Conservation (phyloP, 1,284 basidiomycete species). For the Leucoagaricus sp. region DNA sequence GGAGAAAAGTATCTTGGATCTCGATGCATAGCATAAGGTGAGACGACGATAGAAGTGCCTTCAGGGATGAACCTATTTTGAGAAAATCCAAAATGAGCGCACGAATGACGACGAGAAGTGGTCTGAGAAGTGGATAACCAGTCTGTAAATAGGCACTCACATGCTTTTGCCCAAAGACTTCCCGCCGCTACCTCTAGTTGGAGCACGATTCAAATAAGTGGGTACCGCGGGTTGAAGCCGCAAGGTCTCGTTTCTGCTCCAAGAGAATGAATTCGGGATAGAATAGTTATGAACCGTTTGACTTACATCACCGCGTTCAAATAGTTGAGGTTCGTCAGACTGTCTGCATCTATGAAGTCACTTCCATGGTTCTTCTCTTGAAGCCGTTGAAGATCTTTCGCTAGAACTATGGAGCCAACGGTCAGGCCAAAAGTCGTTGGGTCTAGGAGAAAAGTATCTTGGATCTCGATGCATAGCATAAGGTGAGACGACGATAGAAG, state of each 20-base stretch:
- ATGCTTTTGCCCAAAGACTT: conserved; percentile 24
- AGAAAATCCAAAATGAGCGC: conserved; percentile 13
- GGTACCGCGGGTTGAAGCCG: conserved; percentile 56
- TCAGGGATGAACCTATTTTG: conserved; percentile 48
- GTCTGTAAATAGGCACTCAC: no score
- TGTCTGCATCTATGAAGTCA: conserved; percentile 34
- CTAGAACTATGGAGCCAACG: conserved; percentile 40
- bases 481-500: conserved; percentile 45
- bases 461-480: conserved; percentile 47
- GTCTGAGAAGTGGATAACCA: no score
- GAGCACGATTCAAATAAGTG: conserved; percentile 51
- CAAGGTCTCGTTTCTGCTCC: conserved; percentile 55
- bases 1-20: conserved; percentile 40
- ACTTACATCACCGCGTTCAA: conserved; percentile 55
- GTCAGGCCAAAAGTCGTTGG: conserved; percentile 38
- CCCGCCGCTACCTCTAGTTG: conserved; percentile 38
- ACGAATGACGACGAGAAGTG: conserved; percentile 9
- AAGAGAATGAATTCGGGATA: background rate
- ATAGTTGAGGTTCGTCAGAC: conserved; percentile 43
- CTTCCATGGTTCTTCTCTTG: conserved; percentile 55
- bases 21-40: conserved; percentile 48
- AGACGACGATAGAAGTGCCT: conserved; percentile 47
- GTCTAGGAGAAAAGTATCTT: conserved; percentile 37
- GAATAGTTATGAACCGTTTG: no score
- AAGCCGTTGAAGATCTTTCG: no score